Conservation (phyloP, 768 basidiomycete species). For the Tylopilus sp. region DNA sequence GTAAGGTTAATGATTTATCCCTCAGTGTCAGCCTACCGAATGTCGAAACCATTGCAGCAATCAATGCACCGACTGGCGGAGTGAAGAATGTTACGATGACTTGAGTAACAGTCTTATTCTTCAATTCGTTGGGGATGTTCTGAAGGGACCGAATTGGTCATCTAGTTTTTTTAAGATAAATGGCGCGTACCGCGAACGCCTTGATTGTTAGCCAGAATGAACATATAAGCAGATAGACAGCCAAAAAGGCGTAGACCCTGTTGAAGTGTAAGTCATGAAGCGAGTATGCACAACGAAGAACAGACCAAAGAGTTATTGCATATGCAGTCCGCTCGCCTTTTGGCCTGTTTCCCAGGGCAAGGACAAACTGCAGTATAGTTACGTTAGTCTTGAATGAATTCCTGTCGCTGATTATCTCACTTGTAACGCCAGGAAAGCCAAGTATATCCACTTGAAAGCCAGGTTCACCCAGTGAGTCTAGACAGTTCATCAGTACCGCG, state of each 20-base stretch:
- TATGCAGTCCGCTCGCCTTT: constrained; percentile 84
- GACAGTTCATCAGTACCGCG: not conserved
- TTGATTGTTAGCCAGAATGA: constrained; percentile 80
- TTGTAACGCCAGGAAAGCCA: constrained; percentile 80
- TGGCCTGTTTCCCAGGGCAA: constrained; percentile 77
- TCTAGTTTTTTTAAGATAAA: not conserved
- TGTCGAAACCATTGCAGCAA: constrained; percentile 86
- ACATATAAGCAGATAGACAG: constrained; percentile 82
- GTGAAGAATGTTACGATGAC: constrained; percentile 63
- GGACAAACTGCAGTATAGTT: constrained; percentile 46
- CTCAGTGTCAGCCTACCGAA: constrained; percentile 51
- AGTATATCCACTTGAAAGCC: constrained; percentile 81
- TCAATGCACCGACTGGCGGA: constrained; percentile 74
- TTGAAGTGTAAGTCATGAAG: constrained; percentile 5
- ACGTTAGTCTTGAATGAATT: not conserved
- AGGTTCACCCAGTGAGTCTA: constrained; percentile 87
- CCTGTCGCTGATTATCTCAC: constrained; percentile 26
- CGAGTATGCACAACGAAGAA: constrained; percentile 1
- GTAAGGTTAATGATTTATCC: constrained; percentile 7
- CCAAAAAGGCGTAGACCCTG: constrained; percentile 81
- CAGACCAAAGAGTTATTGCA: constrained; percentile 65
- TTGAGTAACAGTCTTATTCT: constrained; percentile 44
- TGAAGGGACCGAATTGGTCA: constrained; percentile 20
- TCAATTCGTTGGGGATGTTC: constrained; percentile 52
- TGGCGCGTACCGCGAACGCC: constrained; percentile 62